These are phyloP conservation scores for Gracilaria gracilis DNA, from an alignment of 23 red algal species.

Conservation along the genomic window DNA sequence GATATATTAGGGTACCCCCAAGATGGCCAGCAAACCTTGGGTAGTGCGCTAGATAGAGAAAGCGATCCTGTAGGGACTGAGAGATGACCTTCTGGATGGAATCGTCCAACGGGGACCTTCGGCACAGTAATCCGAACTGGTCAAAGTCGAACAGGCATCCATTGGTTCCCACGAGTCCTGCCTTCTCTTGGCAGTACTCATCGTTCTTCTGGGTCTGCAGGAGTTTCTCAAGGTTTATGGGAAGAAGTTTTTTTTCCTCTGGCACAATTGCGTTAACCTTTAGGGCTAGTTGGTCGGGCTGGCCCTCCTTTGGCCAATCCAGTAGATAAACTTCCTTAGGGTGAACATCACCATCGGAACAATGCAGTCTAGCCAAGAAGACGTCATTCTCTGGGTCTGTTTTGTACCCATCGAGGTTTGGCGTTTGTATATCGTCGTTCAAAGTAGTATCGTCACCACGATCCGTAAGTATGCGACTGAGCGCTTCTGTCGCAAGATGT, in stretches of 20 bases:
- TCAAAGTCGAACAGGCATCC: not conserved
- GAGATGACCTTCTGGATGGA: slow-evolving; percentile 15
- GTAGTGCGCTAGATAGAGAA: too few species aligned
- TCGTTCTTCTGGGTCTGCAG: not conserved
- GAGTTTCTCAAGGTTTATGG: not conserved
- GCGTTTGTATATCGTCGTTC: not conserved
- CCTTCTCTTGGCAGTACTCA: not conserved
- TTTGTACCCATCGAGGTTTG: too few species aligned
- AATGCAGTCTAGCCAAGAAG: not conserved
- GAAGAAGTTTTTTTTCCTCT: slow-evolving; percentile 1
- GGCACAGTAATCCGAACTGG: slow-evolving; percentile 1
- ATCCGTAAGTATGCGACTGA: slow-evolving; percentile 2
- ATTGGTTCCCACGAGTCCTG: not conserved
- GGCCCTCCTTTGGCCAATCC: not conserved
- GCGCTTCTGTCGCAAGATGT: slow-evolving; percentile 18
- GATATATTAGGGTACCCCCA: slow-evolving; percentile 37
- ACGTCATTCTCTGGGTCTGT: not conserved
- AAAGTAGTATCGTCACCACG: not conserved
- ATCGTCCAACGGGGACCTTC: not conserved
- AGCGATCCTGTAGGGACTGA: slow-evolving; percentile 5
- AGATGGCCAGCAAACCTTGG: too few species aligned
- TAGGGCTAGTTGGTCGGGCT: not conserved
- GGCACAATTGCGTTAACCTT: not conserved
- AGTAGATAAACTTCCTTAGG: not conserved
- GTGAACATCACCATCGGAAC: not conserved